These are phyloP conservation scores for Boletus tomentosulus DNA, from an alignment of 768 basidiomycete species.

Conservation along the genomic window DNA sequence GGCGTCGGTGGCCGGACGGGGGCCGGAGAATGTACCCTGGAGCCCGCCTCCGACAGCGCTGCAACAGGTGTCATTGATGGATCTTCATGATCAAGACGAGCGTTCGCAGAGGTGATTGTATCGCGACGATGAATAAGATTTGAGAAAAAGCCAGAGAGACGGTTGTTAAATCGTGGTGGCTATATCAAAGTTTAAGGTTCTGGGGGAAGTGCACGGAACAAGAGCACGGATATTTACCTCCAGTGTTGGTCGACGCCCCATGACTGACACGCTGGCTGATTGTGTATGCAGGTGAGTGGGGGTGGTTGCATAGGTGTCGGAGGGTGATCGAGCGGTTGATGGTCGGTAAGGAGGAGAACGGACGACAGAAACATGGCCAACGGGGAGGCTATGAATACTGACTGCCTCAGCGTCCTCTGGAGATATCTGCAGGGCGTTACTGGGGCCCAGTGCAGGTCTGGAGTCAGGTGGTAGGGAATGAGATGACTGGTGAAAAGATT, in stretches of 20 bases:
- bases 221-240: slow-evolving; percentile 44
- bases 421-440: slow-evolving; percentile 16
- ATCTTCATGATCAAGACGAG: slow-evolving; percentile 36
- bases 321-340: slow-evolving; percentile 30
- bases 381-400: slow-evolving; percentile 60
- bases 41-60: slow-evolving; percentile 34
- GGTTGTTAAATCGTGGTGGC: slow-evolving; percentile 60
- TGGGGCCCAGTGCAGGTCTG: background rate
- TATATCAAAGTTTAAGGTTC: slow-evolving; percentile 10
- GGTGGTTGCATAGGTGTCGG: background rate
- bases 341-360: slow-evolving; percentile 31
- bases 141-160: slow-evolving; percentile 83
- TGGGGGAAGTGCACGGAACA: slow-evolving; percentile 2
- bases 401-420: slow-evolving; percentile 43
- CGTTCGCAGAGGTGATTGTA: slow-evolving; percentile 24
- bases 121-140: slow-evolving; percentile 75
- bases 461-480: background rate
- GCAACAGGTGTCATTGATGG: slow-evolving; percentile 24
- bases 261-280: slow-evolving; percentile 15
- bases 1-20: slow-evolving; percentile 58
- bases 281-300: slow-evolving; percentile 7
- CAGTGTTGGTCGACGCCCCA: slow-evolving; percentile 48
- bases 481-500: background rate
- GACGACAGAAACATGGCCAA: slow-evolving; percentile 45
- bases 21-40: slow-evolving; percentile 53